Conservation (phyloP, 805 yeast genomes). For the Metschnikowia arizonensis region DNA sequence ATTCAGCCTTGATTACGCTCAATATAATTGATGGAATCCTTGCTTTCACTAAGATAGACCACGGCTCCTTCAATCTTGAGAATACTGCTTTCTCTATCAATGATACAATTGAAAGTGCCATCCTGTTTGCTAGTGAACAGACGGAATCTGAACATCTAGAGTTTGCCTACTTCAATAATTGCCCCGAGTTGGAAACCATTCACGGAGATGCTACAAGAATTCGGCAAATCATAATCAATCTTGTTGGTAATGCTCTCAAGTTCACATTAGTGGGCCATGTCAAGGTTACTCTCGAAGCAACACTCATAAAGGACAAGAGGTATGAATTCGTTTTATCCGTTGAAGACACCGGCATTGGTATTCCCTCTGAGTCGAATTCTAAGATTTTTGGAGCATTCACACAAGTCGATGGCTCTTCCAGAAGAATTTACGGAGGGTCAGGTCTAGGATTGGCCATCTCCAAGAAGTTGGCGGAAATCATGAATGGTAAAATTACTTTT, state of each 20-base stretch:
- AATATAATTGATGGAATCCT: slow-evolving; percentile 52
- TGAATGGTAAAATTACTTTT: slow-evolving; percentile 46
- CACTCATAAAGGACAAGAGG: slow-evolving; percentile 25
- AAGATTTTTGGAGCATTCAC: slow-evolving; percentile 51
- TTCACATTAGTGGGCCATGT: slow-evolving; percentile 45
- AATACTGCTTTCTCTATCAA: slow-evolving; percentile 42
- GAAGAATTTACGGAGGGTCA: slow-evolving; percentile 50
- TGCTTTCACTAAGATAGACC: slow-evolving; percentile 53
- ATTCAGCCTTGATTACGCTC: slow-evolving; percentile 48
- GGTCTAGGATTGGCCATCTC: slow-evolving; percentile 49
- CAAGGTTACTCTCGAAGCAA: slow-evolving; percentile 32
- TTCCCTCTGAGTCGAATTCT: slow-evolving; percentile 40
- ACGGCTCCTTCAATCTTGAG: slow-evolving; percentile 46
- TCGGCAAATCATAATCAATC: slow-evolving; percentile 48
- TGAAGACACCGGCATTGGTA: slow-evolving; percentile 53
- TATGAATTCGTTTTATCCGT: slow-evolving; percentile 40
- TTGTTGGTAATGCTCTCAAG: slow-evolving; percentile 52
- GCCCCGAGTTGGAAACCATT: slow-evolving; percentile 36
- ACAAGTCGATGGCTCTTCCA: slow-evolving; percentile 53
- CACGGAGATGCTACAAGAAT: slow-evolving; percentile 49
- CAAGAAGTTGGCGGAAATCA: slow-evolving; percentile 44
- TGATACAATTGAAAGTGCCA: slow-evolving; percentile 45
- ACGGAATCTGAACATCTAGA: slow-evolving; percentile 43
- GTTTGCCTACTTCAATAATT: slow-evolving; percentile 40
- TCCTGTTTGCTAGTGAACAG: slow-evolving; percentile 47